Percentiles rank a stretch among this genome's conserved stretches.
These are phyloP conservation scores for Xylaria castorea DNA, from an alignment of 495 filamentous ascomycete genomes.

Conservation along the genomic window DNA sequence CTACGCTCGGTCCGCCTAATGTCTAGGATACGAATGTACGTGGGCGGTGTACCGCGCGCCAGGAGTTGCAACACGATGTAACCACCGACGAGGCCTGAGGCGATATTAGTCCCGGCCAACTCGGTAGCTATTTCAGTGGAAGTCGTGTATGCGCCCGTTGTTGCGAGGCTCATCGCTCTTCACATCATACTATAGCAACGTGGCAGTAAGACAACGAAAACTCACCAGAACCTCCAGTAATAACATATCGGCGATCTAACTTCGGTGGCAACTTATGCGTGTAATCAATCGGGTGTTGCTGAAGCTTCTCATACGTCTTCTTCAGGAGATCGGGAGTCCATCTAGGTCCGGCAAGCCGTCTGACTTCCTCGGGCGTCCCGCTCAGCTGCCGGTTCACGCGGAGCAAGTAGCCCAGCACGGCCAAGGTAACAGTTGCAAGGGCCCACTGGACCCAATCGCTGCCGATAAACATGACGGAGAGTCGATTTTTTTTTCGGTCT, in stretches of 20 bases:
- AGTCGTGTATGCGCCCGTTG: background rate
- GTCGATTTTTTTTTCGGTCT: background rate
- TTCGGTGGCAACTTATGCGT: conserved; percentile 58
- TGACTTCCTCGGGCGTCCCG: conserved; percentile 54
- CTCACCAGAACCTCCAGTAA: conserved; percentile 65
- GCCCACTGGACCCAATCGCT: conserved; percentile 7
- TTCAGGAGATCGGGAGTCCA: conserved; percentile 59
- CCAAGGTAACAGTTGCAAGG: background rate
- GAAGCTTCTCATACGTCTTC: conserved; percentile 50
- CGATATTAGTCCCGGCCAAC: conserved; percentile 22
- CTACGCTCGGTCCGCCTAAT: conserved; percentile 44
- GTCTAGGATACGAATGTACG: conserved; percentile 52
- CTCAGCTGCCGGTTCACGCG: conserved; percentile 58
- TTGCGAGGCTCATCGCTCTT: background rate
- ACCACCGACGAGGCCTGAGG: conserved; percentile 50
- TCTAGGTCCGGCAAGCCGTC: conserved; percentile 48
- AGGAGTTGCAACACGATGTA: conserved; percentile 54
- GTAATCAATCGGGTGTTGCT: conserved; percentile 54
- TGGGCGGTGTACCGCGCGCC: conserved; percentile 48
- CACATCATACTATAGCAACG: background rate
- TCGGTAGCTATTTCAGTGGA: background rate
- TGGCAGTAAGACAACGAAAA: conserved; percentile 22
- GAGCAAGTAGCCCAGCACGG: conserved; percentile 49
- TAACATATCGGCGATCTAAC: conserved; percentile 61
- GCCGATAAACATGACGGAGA: background rate